A percentile compares a stretch with the other conserved stretches of the same genome.
phyloP scores from a whole-genome alignment of 441 rosid species.

The Kokia cookei region DNA sequence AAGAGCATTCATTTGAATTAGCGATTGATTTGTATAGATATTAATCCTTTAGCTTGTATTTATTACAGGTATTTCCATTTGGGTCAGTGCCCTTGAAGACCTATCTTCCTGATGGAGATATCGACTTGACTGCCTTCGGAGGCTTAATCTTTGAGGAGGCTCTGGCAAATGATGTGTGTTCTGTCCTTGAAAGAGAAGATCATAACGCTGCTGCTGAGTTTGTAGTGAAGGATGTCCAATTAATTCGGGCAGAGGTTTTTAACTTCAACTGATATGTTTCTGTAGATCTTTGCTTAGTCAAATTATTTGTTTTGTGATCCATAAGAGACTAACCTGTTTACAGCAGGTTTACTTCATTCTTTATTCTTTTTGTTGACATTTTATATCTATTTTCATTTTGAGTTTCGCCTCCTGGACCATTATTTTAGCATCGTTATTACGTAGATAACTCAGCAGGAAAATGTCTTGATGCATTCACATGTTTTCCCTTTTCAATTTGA shows the following conservation, averaged over 20 bases:
- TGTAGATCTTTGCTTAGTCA: not conserved
- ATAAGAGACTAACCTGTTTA: not conserved
- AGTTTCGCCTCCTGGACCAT: not conserved
- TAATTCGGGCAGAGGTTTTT: slow-evolving; percentile 84
- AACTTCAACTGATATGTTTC: slow-evolving; percentile 12
- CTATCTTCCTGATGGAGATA: slow-evolving; percentile 96
- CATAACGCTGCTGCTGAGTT: slow-evolving; percentile 45
- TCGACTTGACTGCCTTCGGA: slow-evolving; percentile 81
- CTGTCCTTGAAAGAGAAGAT: slow-evolving; percentile 78
- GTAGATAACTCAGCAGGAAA: not conserved
- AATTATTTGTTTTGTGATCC: not conserved
- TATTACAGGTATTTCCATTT: slow-evolving; percentile 67
- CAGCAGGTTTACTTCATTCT: not conserved
- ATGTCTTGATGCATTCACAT: not conserved
- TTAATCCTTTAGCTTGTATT: slow-evolving; percentile 4
- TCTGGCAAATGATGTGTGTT: slow-evolving; percentile 51
- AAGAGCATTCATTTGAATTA: not conserved
- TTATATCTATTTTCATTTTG: not conserved
- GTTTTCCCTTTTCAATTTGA: not conserved
- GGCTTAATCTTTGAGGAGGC: slow-evolving; percentile 59
- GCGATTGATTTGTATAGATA: not conserved
- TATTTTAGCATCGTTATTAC: not conserved
- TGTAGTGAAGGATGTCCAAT: slow-evolving; percentile 77
- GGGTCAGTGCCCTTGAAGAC: slow-evolving; percentile 93
- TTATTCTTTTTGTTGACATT: not conserved